Percentiles rank a stretch among this genome's conserved stretches.
Conservation (phyloP, 352 stramenopile genomes). For the Globisporangium polare region DNA sequence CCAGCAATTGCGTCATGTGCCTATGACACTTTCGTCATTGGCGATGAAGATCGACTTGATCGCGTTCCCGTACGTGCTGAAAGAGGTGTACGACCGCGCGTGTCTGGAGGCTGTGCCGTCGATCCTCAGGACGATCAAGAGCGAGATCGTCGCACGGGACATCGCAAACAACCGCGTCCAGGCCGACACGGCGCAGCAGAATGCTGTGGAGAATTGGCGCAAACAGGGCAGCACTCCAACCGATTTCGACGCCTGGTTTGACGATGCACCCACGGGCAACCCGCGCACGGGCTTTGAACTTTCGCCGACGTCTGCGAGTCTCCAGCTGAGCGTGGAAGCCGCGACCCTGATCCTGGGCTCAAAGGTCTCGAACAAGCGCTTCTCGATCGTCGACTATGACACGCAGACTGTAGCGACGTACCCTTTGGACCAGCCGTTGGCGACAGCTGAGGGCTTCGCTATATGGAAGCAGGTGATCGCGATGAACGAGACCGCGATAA, state of each 20-base stretch:
- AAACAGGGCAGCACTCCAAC: conserved; percentile 28
- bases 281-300: conserved; percentile 64
- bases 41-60: conserved; percentile 36
- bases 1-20: conserved; percentile 44
- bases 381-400: conserved; percentile 71
- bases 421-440: conserved; percentile 20
- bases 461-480: conserved; percentile 78
- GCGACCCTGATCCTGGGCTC: conserved; percentile 48
- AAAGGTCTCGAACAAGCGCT: conserved; percentile 49
- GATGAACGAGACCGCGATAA: conserved; percentile 55
- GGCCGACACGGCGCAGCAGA: conserved; percentile 38
- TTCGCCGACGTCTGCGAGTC: conserved; percentile 22
- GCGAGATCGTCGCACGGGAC: conserved; percentile 45
- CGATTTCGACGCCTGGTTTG: conserved; percentile 65
- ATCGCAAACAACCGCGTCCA: conserved; percentile 34
- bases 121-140: conserved; percentile 58
- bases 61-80: conserved; percentile 58
- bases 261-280: conserved; percentile 40
- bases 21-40: conserved; percentile 41
- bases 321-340: conserved; percentile 58
- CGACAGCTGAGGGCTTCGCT: conserved; percentile 50
- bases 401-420: conserved; percentile 18
- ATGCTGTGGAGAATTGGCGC: conserved; percentile 49
- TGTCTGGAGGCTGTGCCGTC: conserved; percentile 62
- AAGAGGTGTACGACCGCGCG: conserved; percentile 52